Evolutionary conservation across 1,284 basidiomycete genomes (phyloP).

Genomic region (Ceratobasidium sp.): DNA sequence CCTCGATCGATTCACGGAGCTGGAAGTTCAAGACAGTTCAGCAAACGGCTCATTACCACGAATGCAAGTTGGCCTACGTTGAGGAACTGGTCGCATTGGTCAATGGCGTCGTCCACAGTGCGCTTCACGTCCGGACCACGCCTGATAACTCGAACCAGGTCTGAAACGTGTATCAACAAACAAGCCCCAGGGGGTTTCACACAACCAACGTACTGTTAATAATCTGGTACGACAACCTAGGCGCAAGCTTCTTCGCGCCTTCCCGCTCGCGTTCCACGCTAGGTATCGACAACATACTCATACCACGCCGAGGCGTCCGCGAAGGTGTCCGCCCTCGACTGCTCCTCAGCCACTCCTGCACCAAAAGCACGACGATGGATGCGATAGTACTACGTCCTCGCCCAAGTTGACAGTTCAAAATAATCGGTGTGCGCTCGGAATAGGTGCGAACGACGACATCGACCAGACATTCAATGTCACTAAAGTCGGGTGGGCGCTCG

Average conservation of each 20-base stretch:
- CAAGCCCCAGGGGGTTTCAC: neutral
- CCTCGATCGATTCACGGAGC: constrained; percentile 88
- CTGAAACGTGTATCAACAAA: constrained; percentile 59
- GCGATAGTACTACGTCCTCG: constrained; percentile 93
- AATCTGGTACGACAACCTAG: constrained; percentile 79
- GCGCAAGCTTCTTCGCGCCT: constrained; percentile 53
- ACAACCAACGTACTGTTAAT: constrained; percentile 75
- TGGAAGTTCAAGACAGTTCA: constrained; percentile 3
- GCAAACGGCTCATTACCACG: neutral
- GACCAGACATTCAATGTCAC: constrained; percentile 75
- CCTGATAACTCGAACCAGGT: constrained; percentile 92
- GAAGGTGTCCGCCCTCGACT: constrained; percentile 42
- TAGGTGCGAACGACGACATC: constrained; percentile 85
- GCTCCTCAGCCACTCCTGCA: constrained; percentile 85
- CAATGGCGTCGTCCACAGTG: constrained; percentile 92
- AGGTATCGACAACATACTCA: constrained; percentile 52
- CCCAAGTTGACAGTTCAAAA: constrained; percentile 97
- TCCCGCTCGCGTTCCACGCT: constrained; percentile 44
- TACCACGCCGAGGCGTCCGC: constrained; percentile 41
- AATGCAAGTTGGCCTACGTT: constrained; percentile 65
- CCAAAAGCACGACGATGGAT: constrained; percentile 87
- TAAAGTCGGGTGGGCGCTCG: constrained; percentile 64
- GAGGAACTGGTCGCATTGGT: constrained; percentile 86
- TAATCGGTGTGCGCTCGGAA: constrained; percentile 81
- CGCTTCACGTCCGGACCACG: constrained; percentile 90